phyloP scores from a whole-genome alignment of 306 rosid species.

The Pyrus betulifolia region DNA sequence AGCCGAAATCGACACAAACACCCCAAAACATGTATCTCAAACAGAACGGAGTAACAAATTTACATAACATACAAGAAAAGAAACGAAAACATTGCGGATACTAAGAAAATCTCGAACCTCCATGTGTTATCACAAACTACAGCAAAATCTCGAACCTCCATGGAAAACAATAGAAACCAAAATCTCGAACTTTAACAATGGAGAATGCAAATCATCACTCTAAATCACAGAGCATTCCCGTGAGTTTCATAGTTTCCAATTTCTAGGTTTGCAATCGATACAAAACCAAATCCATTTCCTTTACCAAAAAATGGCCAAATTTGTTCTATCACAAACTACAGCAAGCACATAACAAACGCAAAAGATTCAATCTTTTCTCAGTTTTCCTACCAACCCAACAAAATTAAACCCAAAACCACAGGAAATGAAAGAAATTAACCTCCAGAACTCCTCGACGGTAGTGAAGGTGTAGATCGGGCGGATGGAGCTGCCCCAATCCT shows the following conservation, averaged over 20 bases:
- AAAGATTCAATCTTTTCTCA: neutral
- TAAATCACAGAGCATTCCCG: neutral
- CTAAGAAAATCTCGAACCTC: neutral
- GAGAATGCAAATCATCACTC: neutral
- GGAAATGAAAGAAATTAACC: constrained; percentile 29
- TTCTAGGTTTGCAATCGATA: neutral
- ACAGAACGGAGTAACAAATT: neutral
- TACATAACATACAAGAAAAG: neutral
- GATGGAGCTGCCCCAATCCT: constrained; percentile 64
- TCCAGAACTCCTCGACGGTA: constrained; percentile 85
- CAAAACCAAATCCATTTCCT: neutral
- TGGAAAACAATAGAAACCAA: neutral
- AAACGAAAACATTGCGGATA: neutral
- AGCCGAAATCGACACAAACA: neutral
- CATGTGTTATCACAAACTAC: too few species aligned
- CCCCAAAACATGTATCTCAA: neutral
- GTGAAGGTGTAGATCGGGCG: constrained; percentile 72
- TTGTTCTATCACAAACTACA: neutral
- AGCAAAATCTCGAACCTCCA: too few species aligned
- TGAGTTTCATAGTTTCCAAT: neutral
- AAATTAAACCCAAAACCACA: neutral
- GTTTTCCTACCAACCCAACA: constrained; percentile 1
- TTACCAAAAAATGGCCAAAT: neutral
- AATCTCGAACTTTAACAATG: neutral
- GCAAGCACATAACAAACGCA: neutral